Conservation (phyloP, 306 rosid species). For the Acacia crassicarpa region DNA sequence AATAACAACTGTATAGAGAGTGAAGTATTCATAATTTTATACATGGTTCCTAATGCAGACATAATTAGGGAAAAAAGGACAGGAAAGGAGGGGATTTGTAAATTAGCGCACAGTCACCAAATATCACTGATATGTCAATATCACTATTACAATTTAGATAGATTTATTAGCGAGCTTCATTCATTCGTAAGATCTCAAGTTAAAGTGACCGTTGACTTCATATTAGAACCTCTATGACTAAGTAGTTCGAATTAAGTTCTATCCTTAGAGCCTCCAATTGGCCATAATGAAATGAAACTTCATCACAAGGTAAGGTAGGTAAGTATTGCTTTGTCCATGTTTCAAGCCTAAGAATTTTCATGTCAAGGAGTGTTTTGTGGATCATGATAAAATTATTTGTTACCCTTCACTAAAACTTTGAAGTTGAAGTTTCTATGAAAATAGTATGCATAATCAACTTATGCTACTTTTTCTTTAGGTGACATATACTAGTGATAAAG, state of each 20-base stretch:
- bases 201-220: not conserved
- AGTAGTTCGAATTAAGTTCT: not conserved
- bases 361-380: not conserved
- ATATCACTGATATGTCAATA: not conserved
- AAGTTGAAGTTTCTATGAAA: not conserved
- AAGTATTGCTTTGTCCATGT: not conserved
- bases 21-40: not conserved
- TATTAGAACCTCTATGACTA: not conserved
- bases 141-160: not conserved
- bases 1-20: not conserved
- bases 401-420: not conserved
- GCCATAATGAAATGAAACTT: not conserved
- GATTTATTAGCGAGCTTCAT: not conserved
- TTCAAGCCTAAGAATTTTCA: not conserved
- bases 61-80: no score
- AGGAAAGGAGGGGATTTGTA: not conserved
- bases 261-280: not conserved
- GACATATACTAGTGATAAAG: not conserved
- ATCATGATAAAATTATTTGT: not conserved
- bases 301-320: not conserved
- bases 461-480: not conserved
- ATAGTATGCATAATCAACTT: not conserved
- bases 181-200: not conserved
- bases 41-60: not conserved
- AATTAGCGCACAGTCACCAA: not conserved